Evolutionary conservation across 257 asterid species (phyloP), one percentile per base, ranked within the genome.

Genomic region (Osmanthus fragrans): DNA sequence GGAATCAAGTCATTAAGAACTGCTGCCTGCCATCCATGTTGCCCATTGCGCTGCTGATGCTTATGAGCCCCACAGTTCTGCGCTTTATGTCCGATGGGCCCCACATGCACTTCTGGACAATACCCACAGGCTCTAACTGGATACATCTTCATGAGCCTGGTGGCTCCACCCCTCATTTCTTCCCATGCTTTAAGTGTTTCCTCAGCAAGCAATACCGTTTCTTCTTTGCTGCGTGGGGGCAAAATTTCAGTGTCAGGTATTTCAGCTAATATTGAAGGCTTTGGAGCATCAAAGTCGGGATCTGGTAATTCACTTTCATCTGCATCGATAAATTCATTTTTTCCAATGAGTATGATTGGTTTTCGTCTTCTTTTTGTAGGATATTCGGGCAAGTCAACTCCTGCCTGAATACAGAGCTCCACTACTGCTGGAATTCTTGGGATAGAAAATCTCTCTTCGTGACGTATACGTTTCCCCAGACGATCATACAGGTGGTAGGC

Each of bases 21-120:
- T 4, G 99, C 90, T 1, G 97, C 74, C 85, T 96, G 98, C 97
- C 99, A 96, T 27, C 98, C 97, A n/a, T 96, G 99, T 70, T 93
- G 97, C 78, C 99, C 99, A 5, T 96, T 93, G 30, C 98, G 91
- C 86, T 96, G 99, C 85, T 96, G 99, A 79, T 96, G 99, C 88
- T 95, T 95, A 78, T 87, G 93, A 42, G 98, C 97, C 49, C 99
- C 98, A 80, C 99, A 95, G 77, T 89, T 92, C 86, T 95, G 99
- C 1, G 97, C 98, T 82, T 85, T 93, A 89, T 93, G 99, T 34
- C 99, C 99, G 1, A 83, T 89, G 3, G 94, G 90, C 27, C 97
- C 99, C 37, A 96, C 88, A 54, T 96, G 99, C 36, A 96, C 87
- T 80, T 93, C 99, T 0, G 99, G 97, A 71, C 98, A 96, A 75